phyloP scores from a whole-genome alignment of 2,329 filamentous ascomycete species.

The Aspergillus quadrilineatus region DNA sequence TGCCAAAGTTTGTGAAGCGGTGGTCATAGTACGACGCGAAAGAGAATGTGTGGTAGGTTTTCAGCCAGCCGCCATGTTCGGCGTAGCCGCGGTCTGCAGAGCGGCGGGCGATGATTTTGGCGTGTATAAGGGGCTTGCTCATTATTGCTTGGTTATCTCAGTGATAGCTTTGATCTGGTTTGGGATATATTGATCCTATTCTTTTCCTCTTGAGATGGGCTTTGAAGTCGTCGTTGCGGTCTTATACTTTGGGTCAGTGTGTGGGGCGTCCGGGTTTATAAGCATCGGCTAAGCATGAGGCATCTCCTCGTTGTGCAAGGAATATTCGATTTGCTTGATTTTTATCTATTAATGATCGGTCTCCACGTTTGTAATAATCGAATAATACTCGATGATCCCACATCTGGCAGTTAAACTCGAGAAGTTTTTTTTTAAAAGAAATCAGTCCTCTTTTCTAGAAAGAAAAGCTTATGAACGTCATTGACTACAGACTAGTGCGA shows the following conservation, averaged over 20 bases:
- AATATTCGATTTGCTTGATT: no score
- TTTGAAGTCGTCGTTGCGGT: neutral
- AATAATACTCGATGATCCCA: no score
- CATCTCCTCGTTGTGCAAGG: no score
- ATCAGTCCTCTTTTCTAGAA: no score
- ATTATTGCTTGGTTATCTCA: slow-evolving; percentile 37
- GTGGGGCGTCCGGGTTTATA: neutral
- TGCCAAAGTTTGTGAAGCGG: slow-evolving; percentile 66
- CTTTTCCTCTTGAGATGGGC: neutral
- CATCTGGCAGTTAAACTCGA: no score
- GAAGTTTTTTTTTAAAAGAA: no score
- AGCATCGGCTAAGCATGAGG: neutral
- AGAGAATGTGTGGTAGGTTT: slow-evolving; percentile 82
- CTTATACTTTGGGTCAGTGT: neutral
- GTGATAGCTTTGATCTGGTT: neutral
- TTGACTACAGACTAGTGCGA: no score
- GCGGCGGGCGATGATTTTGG: slow-evolving; percentile 71
- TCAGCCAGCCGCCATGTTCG: slow-evolving; percentile 84
- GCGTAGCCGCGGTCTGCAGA: slow-evolving; percentile 71
- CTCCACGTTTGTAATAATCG: no score
- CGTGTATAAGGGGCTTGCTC: slow-evolving; percentile 63
- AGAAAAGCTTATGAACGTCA: no score
- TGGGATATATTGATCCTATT: neutral
- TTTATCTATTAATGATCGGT: no score
- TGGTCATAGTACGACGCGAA: slow-evolving; percentile 74